Evolutionary conservation across 306 rosid species (phyloP).

Genomic region (Cicer chorassanicum): DNA sequence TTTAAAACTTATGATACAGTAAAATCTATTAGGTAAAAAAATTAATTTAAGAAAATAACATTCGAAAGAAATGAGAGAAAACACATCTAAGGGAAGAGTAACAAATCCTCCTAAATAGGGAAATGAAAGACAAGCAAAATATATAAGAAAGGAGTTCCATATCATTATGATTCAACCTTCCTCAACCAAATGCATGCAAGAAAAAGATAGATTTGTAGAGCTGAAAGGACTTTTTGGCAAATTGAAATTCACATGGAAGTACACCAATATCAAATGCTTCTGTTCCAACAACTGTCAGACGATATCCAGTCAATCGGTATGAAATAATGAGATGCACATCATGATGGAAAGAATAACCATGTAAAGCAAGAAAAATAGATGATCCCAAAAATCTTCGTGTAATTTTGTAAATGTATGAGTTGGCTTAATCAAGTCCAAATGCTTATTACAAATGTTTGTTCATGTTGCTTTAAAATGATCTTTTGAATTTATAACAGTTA

Average conservation of each 20-base stretch:
- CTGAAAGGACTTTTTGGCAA: constrained; percentile 29
- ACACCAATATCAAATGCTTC: constrained; percentile 31
- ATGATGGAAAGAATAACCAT: constrained; percentile 14
- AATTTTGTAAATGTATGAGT: not conserved
- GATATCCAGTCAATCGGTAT: not conserved
- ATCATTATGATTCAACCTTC: constrained; percentile 35
- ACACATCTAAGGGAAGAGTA: not conserved
- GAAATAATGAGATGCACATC: constrained; percentile 26
- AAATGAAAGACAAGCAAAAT: constrained; percentile 16
- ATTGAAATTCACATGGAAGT: constrained; percentile 17
- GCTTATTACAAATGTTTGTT: not conserved
- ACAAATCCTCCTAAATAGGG: constrained; percentile 1
- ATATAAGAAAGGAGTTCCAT: not conserved
- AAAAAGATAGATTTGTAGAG: constrained; percentile 17
- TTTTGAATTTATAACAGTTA: not conserved
- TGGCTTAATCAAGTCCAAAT: constrained; percentile 34
- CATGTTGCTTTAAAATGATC: not conserved
- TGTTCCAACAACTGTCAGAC: constrained; percentile 31
- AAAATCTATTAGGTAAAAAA: constrained; percentile 19
- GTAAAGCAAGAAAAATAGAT: constrained; percentile 1
- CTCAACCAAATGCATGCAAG: constrained; percentile 36
- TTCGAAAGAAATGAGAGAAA: constrained; percentile 30
- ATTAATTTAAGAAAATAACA: constrained; percentile 7
- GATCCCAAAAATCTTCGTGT: not conserved
- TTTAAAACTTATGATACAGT: constrained; percentile 20